These are phyloP conservation scores for Wickerhamiella azymoides DNA, from an alignment of 805 yeast species.

Conservation along the genomic window DNA sequence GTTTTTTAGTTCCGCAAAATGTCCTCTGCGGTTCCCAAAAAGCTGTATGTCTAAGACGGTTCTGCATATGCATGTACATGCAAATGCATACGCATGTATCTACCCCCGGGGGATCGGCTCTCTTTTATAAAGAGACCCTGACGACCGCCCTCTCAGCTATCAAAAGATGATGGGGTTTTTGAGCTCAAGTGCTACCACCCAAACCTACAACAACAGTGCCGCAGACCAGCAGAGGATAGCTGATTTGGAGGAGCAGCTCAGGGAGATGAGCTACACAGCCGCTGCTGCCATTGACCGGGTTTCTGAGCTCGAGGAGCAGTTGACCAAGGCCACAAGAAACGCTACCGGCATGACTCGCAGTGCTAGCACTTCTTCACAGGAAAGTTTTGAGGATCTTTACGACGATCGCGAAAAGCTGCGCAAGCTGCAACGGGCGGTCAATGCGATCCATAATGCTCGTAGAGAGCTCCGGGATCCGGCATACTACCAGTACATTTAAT, in stretches of 20 bases:
- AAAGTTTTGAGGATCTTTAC: conserved; percentile 2
- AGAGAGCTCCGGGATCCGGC: conserved; percentile 16
- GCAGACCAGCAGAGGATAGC: conserved; percentile 13
- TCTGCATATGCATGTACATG: neutral
- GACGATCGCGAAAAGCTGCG: conserved; percentile 6
- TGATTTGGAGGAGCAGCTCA: conserved; percentile 19
- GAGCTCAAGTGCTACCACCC: neutral
- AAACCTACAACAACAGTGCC: neutral
- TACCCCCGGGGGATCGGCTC: neutral
- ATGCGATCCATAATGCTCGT: conserved; percentile 16
- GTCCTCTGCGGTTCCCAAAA: too few species aligned
- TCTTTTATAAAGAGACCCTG: neutral
- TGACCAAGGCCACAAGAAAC: conserved; percentile 3
- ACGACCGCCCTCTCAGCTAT: neutral
- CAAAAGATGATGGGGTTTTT: conserved; percentile 4
- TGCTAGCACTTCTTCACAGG: conserved; percentile 5
- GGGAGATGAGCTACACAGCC: conserved; percentile 18
- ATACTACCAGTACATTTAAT: conserved; percentile 15
- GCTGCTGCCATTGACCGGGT: conserved; percentile 21
- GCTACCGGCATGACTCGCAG: neutral
- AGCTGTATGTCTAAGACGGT: too few species aligned
- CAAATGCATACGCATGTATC: neutral
- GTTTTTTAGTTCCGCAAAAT: too few species aligned
- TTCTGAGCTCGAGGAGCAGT: conserved; percentile 16
- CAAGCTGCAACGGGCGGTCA: conserved; percentile 16